Conservation (phyloP, 495 filamentous ascomycete genomes). For the Xylaria sp. region DNA sequence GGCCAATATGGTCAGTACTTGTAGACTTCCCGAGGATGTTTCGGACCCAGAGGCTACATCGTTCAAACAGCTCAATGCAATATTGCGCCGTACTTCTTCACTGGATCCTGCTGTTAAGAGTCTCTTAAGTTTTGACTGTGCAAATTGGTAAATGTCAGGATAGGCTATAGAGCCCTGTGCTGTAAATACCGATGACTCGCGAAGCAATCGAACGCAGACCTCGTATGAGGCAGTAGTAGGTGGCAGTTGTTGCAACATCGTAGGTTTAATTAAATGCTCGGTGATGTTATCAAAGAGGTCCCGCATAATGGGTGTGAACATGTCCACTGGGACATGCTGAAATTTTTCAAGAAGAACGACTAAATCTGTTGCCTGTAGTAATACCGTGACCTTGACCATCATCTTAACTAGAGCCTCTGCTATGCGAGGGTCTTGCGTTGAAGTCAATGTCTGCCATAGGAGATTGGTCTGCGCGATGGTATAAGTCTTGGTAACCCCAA, state of each 20-base stretch:
- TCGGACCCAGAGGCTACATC: constrained; percentile 54
- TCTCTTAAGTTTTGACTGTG: constrained; percentile 58
- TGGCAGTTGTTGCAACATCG: constrained; percentile 14
- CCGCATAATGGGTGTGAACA: constrained; percentile 59
- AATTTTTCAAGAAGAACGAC: constrained; percentile 80
- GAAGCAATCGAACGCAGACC: constrained; percentile 70
- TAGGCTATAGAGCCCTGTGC: constrained; percentile 49
- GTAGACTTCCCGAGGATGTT: constrained; percentile 69
- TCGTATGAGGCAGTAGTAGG: constrained; percentile 52
- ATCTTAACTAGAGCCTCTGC: constrained; percentile 80
- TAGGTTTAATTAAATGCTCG: constrained; percentile 38
- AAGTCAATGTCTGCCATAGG: constrained; percentile 83
- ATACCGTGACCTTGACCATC: constrained; percentile 68
- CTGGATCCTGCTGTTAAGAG: constrained; percentile 51
- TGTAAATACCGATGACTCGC: constrained; percentile 62
- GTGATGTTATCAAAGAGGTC: constrained; percentile 58
- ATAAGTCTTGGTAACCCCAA: constrained; percentile 82
- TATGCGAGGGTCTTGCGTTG: constrained; percentile 84
- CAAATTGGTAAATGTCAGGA: constrained; percentile 64
- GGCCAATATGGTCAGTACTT: constrained; percentile 65
- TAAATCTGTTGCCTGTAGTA: constrained; percentile 63
- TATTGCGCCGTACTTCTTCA: constrained; percentile 45
- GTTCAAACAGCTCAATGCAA: constrained; percentile 52
- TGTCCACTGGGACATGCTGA: constrained; percentile 68
- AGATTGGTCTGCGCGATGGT: constrained; percentile 73